Base-by-base conservation (phyloP, 2,329 filamentous ascomycete species). In the Paecilomyces formosus region DNA sequence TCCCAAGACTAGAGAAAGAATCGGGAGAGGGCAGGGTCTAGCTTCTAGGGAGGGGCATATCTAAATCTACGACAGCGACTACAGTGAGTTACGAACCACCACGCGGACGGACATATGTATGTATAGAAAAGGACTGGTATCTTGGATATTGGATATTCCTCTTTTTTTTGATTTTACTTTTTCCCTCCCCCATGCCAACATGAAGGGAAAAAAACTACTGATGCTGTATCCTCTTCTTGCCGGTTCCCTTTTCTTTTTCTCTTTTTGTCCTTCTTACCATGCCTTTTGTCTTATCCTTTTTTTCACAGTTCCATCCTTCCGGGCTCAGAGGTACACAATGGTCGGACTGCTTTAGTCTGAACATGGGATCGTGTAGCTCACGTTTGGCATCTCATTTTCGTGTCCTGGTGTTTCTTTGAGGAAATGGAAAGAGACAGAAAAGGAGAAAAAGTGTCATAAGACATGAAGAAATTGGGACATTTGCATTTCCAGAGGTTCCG, bases 401-500 rank as follows among this genome's bases (percentile, higher is more conserved):
- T 21, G 39, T 18, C 39, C n/a, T 45, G 15, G 18, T 45, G 18
- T 45, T 45, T 45, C n/a, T 9, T 31, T 31, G 30, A 31, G 30
- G 30, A 31, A 8, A 31, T 31, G 11, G 8, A 31, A 8, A 12
- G 4, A 31, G 30, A 31, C 8, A 8, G 30, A 31, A n/a, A 21
- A n/a, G 18, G 39, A n/a, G 35, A 18, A n/a, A 45, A 39, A 45
- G 24, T 21, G 5, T 45, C 39, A 45, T 45, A 45, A 45, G 39
- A 45, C 39, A 45, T 45, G 39, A 31, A 22, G 28, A 55, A 39
- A 55, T 55, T 28, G 21, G 33, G 53, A 39, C 31, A 39, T 55
- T 55, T 55, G 51, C 58, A 53, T 61, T 61, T 51, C 35, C 39
- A 57, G 54, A 58, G 39, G 51, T 54, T 53, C 52, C 55, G 49